phyloP scores from a whole-genome alignment of 2,329 filamentous ascomycete species.

The Apiospora aurea region DNA sequence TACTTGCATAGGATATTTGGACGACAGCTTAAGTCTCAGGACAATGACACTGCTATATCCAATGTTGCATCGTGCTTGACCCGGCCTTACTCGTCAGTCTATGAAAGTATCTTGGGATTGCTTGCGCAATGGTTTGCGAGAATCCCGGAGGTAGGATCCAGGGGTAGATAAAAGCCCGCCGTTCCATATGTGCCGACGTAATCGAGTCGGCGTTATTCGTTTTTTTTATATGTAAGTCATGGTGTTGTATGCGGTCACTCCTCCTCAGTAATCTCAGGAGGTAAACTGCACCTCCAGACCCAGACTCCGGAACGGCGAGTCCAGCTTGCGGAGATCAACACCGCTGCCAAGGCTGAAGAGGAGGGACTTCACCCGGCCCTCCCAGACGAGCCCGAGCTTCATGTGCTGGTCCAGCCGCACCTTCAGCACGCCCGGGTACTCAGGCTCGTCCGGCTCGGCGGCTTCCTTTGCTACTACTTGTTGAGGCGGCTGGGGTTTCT shows the following conservation, averaged over 20 bases:
- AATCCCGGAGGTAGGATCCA: no score
- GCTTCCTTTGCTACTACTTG: conserved; percentile 25
- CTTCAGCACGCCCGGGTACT: conserved; percentile 87
- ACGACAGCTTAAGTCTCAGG: neutral
- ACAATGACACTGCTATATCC: neutral
- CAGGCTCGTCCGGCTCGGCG: conserved; percentile 53
- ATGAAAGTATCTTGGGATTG: no score
- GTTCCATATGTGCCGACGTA: no score
- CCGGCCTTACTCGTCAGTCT: neutral
- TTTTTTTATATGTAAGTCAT: neutral
- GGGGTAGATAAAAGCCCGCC: no score
- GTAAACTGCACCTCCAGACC: conserved; percentile 86
- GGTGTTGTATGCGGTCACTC: no score
- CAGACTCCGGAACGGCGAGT: conserved; percentile 78
- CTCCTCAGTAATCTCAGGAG: conserved; percentile 60
- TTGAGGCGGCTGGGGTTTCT: conserved; percentile 32
- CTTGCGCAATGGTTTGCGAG: no score
- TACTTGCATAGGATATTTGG: neutral
- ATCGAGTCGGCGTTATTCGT: no score
- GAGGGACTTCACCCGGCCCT: conserved; percentile 89
- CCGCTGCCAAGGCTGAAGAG: conserved; percentile 90
- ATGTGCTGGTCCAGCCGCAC: conserved; percentile 88
- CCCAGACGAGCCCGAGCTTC: conserved; percentile 87
- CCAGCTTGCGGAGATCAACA: conserved; percentile 78
- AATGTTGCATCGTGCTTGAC: neutral